phyloP scores from a whole-genome alignment of 495 filamentous ascomycete species.

The Chaetomium cochliodes region DNA sequence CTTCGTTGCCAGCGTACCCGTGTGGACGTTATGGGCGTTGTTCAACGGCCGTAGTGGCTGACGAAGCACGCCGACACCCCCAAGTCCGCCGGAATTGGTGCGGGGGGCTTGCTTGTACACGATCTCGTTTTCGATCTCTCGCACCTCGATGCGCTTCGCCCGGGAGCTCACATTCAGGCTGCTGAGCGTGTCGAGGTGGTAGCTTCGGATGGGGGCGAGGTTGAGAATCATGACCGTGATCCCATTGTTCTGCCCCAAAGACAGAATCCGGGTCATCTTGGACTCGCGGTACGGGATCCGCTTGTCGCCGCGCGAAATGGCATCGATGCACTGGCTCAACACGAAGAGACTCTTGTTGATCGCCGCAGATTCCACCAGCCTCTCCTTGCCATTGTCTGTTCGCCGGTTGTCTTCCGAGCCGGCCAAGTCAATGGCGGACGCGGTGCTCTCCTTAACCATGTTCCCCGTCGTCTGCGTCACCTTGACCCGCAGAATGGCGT shows the following conservation, averaged over 20 bases:
- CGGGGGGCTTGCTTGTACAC: constrained; percentile 72
- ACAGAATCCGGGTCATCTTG: constrained; percentile 96
- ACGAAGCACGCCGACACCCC: constrained; percentile 52
- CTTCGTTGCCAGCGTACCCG: constrained; percentile 43
- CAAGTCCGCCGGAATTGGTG: constrained; percentile 47
- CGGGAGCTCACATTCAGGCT: constrained; percentile 93
- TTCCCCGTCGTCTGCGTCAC: constrained; percentile 71
- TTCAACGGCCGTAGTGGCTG: constrained; percentile 77
- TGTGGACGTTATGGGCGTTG: constrained; percentile 60
- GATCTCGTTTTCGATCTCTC: constrained; percentile 90
- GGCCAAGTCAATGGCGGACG: constrained; percentile 93
- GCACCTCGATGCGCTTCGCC: constrained; percentile 94
- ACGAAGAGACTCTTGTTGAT: constrained; percentile 99
- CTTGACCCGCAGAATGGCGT: constrained; percentile 91
- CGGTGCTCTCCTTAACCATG: constrained; percentile 71
- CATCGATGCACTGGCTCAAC: constrained; percentile 92
- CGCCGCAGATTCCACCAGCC: constrained; percentile 91
- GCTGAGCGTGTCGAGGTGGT: constrained; percentile 90
- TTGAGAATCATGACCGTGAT: constrained; percentile 97
- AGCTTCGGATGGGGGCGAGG: constrained; percentile 78
- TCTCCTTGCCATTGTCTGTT: constrained; percentile 91
- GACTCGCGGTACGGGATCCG: constrained; percentile 91
- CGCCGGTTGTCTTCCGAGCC: constrained; percentile 94
- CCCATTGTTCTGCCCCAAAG: constrained; percentile 91
- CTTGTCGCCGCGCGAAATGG: constrained; percentile 66